phyloP scores from a whole-genome alignment of 2,329 filamentous ascomycete genomes.

The Diaporthe amygdali region DNA sequence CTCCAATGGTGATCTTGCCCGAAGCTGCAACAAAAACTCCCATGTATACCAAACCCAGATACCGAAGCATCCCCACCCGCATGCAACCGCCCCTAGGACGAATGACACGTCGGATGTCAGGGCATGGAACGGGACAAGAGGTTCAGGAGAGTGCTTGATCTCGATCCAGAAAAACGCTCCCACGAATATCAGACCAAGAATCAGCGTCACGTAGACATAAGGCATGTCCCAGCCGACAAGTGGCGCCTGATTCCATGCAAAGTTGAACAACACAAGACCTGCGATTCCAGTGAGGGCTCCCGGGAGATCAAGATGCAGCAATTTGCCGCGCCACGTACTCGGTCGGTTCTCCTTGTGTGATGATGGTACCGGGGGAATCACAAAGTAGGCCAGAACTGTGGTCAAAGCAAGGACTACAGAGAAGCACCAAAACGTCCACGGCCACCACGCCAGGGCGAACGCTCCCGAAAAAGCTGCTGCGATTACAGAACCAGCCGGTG shows the following conservation, averaged over 20 bases:
- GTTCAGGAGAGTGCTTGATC: conserved; percentile 47
- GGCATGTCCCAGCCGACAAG: conserved; percentile 55
- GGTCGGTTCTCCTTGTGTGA: not conserved
- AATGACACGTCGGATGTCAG: conserved; percentile 54
- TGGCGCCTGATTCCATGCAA: conserved; percentile 64
- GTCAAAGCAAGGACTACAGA: conserved; percentile 29
- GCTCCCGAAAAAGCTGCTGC: conserved; percentile 38
- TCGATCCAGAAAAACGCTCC: conserved; percentile 57
- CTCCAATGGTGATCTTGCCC: conserved; percentile 31
- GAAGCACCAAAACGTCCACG: conserved; percentile 36
- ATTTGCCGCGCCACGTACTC: not conserved
- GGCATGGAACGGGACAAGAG: conserved; percentile 62
- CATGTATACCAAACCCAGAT: conserved; percentile 58
- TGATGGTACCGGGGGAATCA: conserved; percentile 27
- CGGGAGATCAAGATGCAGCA: conserved; percentile 32
- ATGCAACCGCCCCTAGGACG: conserved; percentile 58
- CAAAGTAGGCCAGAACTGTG: conserved; percentile 29
- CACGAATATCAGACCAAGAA: conserved; percentile 56
- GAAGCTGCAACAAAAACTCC: conserved; percentile 52
- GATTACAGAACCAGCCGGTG: conserved; percentile 30
- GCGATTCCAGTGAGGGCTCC: conserved; percentile 45
- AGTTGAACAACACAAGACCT: conserved; percentile 59
- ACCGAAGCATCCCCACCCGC: conserved; percentile 59
- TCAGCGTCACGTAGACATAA: conserved; percentile 56
- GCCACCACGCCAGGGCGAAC: conserved; percentile 35